phyloP scores from a whole-genome alignment of 2,329 filamentous ascomycete genomes.

The Fusarium sp. region DNA sequence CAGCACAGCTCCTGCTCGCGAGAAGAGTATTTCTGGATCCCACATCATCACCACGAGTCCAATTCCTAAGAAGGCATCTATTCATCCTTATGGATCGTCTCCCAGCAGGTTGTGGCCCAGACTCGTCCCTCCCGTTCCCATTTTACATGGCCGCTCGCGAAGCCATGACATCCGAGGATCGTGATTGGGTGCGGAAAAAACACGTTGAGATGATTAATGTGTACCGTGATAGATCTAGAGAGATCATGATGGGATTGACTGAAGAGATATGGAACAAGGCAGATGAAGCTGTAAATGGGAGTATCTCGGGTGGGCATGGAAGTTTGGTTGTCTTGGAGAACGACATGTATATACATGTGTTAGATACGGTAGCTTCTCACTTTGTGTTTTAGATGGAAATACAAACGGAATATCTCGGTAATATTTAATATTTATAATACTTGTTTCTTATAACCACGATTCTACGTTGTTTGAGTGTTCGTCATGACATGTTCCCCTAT shows the following conservation, averaged over 20 bases:
- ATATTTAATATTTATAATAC: not conserved
- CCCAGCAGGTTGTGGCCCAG: not conserved
- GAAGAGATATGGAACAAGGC: conserved; percentile 16
- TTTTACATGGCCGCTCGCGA: not conserved
- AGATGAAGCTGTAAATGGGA: not conserved
- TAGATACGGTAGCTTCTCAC: not conserved
- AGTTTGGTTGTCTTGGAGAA: not conserved
- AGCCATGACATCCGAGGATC: not conserved
- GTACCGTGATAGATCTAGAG: conserved; percentile 6
- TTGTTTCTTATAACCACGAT: not conserved
- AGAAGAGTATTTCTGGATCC: not conserved
- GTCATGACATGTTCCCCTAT: not conserved
- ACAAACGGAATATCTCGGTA: not conserved
- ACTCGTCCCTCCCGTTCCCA: not conserved
- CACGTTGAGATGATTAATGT: conserved; percentile 10
- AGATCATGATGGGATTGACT: conserved; percentile 16
- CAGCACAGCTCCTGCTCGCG: not conserved
- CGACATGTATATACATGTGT: not conserved
- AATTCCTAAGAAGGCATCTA: not conserved
- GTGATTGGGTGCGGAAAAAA: not conserved
- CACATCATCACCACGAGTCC: not conserved
- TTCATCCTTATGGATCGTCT: not conserved
- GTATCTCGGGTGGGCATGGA: not conserved
- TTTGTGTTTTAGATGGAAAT: not conserved
- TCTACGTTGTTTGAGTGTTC: not conserved